phyloP scores from a whole-genome alignment of 129 eudicot genomes.

The Chrysanthemum lavandulifolium region DNA sequence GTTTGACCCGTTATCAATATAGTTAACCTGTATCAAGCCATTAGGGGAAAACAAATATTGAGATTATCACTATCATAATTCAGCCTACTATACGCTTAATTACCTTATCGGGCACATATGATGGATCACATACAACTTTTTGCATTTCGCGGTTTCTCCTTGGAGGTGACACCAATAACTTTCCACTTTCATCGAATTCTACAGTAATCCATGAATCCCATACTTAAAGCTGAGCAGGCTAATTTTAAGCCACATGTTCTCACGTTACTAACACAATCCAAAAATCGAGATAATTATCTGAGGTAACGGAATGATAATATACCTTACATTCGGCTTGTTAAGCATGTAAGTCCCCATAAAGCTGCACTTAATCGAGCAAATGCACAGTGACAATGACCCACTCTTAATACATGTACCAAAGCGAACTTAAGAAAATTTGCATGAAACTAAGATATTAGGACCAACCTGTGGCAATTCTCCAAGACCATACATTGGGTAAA shows the following conservation, averaged over 20 bases:
- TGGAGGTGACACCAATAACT: slow-evolving; percentile 81
- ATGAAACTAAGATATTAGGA: slow-evolving; percentile 3
- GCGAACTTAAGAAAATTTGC: slow-evolving; percentile 2
- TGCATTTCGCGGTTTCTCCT: slow-evolving; percentile 98
- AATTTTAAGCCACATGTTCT: no score
- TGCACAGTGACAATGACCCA: no score
- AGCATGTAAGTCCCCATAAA: slow-evolving; percentile 99
- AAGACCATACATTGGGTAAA: slow-evolving; percentile 89
- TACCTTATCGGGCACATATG: slow-evolving; percentile 82
- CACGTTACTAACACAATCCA: background rate
- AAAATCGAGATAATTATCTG: background rate
- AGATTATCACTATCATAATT: background rate
- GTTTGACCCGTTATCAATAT: no score
- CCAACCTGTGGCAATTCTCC: slow-evolving; percentile 98
- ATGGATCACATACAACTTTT: slow-evolving; percentile 97
- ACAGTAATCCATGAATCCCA: slow-evolving; percentile 36
- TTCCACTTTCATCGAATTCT: slow-evolving; percentile 69
- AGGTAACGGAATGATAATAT: slow-evolving; percentile 5
- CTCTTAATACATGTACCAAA: slow-evolving; percentile 2
- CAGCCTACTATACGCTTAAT: slow-evolving; percentile 1
- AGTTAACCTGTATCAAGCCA: no score
- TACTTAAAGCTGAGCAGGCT: background rate
- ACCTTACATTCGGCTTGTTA: slow-evolving; percentile 94
- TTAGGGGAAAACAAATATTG: background rate
- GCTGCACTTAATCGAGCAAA: slow-evolving; percentile 99